phyloP scores from a whole-genome alignment of 352 stramenopile species.

The Globisporangium abappressorium region DNA sequence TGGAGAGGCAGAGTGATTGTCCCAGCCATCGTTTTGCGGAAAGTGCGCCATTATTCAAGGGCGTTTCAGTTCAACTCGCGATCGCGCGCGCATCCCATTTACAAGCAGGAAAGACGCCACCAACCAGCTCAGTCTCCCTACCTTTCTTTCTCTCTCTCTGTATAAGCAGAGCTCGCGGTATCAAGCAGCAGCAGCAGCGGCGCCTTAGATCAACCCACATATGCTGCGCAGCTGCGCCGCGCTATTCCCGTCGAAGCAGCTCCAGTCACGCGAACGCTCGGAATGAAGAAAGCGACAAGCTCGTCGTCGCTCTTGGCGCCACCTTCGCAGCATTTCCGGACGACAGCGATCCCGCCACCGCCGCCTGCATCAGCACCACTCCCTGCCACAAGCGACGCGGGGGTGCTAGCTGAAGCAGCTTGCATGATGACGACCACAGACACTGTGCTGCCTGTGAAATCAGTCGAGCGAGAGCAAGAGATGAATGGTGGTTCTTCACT shows the following conservation, averaged over 20 bases:
- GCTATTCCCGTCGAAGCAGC: background rate
- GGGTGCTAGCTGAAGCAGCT: background rate
- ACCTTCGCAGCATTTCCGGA: slow-evolving; percentile 5
- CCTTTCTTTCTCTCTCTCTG: background rate
- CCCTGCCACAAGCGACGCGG: background rate
- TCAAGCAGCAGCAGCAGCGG: background rate
- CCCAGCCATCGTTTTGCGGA: background rate
- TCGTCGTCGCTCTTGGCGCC: slow-evolving; percentile 17
- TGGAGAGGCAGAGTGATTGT: slow-evolving; percentile 2
- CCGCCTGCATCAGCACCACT: background rate
- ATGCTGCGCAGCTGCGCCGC: background rate
- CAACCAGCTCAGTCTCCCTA: background rate
- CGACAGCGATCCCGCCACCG: background rate
- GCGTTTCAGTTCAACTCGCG: slow-evolving; percentile 2
- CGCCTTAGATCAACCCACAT: background rate
- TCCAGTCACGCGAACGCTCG: background rate
- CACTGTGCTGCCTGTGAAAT: background rate
- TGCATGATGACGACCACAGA: background rate
- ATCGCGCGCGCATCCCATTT: background rate
- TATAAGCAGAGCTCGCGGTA: background rate
- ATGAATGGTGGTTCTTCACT: background rate
- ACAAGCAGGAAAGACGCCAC: background rate
- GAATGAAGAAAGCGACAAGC: slow-evolving; percentile 17
- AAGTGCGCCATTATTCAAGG: background rate
- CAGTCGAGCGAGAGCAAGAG: background rate